These are phyloP conservation scores for Trametes cinnabarina DNA, from an alignment of 768 basidiomycete genomes.

Conservation along the genomic window DNA sequence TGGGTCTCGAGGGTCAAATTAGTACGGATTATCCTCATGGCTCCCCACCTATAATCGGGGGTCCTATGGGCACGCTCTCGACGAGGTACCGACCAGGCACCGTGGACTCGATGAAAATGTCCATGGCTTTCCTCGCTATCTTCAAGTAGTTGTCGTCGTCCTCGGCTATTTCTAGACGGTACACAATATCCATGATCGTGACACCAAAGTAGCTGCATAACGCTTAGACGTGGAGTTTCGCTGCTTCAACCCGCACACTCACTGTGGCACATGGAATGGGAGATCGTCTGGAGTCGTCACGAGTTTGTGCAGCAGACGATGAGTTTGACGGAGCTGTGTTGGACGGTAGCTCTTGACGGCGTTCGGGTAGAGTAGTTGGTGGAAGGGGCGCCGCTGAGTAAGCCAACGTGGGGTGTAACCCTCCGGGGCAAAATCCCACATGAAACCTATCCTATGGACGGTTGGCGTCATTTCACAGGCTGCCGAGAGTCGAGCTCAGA, in stretches of 20 bases:
- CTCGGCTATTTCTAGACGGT: neutral
- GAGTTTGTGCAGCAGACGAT: neutral
- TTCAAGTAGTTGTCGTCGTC: neutral
- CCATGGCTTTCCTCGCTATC: neutral
- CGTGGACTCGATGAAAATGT: neutral
- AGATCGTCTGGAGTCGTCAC: slow-evolving; percentile 1
- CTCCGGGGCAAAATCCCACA: slow-evolving; percentile 1
- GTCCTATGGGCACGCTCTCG: no score
- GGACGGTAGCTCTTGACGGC: slow-evolving; percentile 5
- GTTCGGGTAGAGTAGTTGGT: slow-evolving; percentile 15
- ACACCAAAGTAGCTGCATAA: no score
- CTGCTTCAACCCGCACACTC: no score
- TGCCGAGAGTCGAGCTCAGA: neutral
- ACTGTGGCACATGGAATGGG: slow-evolving; percentile 2
- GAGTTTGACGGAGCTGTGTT: slow-evolving; percentile 3
- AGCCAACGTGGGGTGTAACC: slow-evolving; percentile 11
- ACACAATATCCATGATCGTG: slow-evolving; percentile 16
- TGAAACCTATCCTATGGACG: neutral
- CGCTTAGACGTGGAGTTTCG: no score
- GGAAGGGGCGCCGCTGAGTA: slow-evolving; percentile 15
- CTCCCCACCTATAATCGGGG: no score
- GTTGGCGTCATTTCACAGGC: neutral
- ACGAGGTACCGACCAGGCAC: slow-evolving; percentile 3
- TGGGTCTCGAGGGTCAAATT: no score
- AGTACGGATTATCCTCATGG: no score